Base-by-base conservation (phyloP, 208 protist genomes). In the Trypanosoma boissoni region DNA sequence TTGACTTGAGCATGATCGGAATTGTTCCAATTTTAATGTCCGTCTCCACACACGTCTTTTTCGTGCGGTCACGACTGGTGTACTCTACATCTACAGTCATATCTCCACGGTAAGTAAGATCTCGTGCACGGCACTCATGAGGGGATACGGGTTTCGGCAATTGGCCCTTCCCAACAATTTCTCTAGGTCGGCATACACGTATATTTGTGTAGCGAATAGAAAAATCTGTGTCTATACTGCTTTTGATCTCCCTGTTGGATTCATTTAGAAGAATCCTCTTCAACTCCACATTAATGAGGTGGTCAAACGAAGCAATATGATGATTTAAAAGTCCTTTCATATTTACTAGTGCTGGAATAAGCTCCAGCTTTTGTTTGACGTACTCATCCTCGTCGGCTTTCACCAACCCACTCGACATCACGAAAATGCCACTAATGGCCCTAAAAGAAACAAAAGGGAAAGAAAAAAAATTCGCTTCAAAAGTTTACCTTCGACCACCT, bases 1-100 rank as follows among this genome's bases (percentile, higher is more conserved):
- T 87, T 31, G 90, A 98, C 27, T 97, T 87, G 10, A 99, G 86
- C 99, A 99, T 99, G 21, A 99, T 99, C 0, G 99, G 99, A 58
- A 99, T 98, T 21, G 89, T 85, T 0, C 99, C 98, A 72, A 99
- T 99, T 32, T 75, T 74, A 18, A 99, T 79, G 58, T 92, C 87
- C 1, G 78, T 84, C 44, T 90, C 78, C 20, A 78, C 65, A 26
- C 73, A 66, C 26, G 94, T 56, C 1, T 79, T 69, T n/a, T 81
- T 72, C 1, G 61, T 49, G 20, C 80, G 88, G 43, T 92, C 84
- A 37, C 74, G 74, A 37, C 73, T 83, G 3, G 75, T 95, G 62
- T 85, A 94, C 62, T 94, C 76, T 5, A 96, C 73, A 65, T 97
- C 85, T 8, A 96, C 80, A 37, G 91, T 83, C 67, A 97, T 86